Evolutionary conservation across 2,329 filamentous ascomycete species (phyloP).

Genomic region (Cryphonectria carpinicola): DNA sequence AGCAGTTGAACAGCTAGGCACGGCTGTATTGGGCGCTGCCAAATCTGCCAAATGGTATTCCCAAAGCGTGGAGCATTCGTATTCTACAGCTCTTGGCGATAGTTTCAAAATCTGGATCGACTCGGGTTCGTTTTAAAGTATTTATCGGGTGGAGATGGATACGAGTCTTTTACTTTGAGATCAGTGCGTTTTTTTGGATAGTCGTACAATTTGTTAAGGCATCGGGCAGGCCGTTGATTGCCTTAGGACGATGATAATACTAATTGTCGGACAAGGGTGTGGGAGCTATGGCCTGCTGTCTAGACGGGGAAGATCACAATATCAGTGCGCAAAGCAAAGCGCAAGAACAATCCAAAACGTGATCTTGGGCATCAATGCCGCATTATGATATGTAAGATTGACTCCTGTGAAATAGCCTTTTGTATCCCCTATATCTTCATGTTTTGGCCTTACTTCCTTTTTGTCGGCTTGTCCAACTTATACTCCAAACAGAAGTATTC

Average conservation of each 20-base stretch:
- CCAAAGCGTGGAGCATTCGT: not conserved
- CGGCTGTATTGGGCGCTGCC: no score
- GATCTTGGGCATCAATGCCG: no score
- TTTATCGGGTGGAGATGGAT: not conserved
- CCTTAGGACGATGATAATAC: not conserved
- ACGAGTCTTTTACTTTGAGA: not conserved
- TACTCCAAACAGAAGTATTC: not conserved
- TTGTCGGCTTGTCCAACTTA: no score
- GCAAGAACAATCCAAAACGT: not conserved
- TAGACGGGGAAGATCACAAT: not conserved
- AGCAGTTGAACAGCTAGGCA: rapidly evolving
- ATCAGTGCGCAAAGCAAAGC: not conserved
- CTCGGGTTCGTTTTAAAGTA: not conserved
- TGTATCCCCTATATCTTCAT: not conserved
- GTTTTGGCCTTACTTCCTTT: not conserved
- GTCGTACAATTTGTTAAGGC: not conserved
- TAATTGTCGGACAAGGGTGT: not conserved
- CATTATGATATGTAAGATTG: not conserved
- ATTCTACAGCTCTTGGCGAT: not conserved
- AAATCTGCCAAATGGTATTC: not conserved
- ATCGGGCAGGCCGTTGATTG: not conserved
- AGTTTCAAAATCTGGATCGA: not conserved
- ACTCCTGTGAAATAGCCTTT: not conserved
- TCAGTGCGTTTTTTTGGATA: not conserved
- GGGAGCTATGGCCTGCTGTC: not conserved